Evolutionary conservation across 352 stramenopile species (phyloP).

Genomic region (Globisporangium orthogonon): DNA sequence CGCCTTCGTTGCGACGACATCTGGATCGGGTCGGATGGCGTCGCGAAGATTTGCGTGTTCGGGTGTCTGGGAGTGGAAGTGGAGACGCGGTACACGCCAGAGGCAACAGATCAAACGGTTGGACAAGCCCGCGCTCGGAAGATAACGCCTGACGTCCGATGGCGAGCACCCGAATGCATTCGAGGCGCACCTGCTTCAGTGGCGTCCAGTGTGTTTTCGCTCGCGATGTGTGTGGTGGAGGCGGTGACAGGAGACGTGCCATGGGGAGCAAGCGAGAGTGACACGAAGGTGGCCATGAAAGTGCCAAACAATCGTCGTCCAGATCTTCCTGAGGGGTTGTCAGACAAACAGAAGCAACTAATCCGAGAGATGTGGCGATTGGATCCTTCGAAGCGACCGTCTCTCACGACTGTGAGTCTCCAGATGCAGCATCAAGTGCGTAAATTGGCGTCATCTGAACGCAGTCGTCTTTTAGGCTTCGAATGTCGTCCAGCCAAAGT

Average conservation of each 20-base stretch:
- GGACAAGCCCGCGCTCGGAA: too few species aligned
- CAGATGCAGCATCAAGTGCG: neutral
- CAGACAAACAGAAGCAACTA: neutral
- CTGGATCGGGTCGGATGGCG: conserved; percentile 1
- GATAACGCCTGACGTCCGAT: neutral
- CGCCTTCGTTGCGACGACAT: neutral
- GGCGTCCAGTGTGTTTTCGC: conserved; percentile 1
- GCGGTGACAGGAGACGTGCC: neutral
- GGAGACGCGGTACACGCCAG: neutral
- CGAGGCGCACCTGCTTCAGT: neutral
- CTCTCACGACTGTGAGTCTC: neutral
- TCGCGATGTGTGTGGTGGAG: conserved; percentile 4
- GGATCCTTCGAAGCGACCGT: neutral
- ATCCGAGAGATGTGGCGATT: neutral
- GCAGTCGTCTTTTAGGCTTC: neutral
- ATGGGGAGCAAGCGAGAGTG: neutral
- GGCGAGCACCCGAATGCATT: conserved; percentile 1
- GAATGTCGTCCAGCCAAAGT: too few species aligned
- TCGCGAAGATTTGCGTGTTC: conserved; percentile 3
- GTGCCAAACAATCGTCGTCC: neutral
- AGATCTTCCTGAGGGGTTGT: neutral
- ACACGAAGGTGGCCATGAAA: neutral
- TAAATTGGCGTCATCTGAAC: neutral
- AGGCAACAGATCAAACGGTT: neutral
- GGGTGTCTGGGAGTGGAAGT: neutral